Evolutionary conservation across 805 yeast species (phyloP).

Genomic region (Wickerhamiella sorbophila): DNA sequence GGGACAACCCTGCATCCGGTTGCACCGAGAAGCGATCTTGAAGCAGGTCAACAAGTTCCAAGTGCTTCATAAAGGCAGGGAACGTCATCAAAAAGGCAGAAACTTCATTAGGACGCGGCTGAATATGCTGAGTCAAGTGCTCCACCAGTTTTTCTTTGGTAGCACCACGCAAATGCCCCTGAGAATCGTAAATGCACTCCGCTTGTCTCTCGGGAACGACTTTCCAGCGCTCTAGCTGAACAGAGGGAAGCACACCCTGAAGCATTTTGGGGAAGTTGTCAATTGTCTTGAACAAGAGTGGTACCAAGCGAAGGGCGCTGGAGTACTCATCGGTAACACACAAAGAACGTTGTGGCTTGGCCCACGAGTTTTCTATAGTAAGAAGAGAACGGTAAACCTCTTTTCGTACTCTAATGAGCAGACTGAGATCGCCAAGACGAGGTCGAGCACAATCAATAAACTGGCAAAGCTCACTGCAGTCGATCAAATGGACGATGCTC

Average conservation of each 20-base stretch:
- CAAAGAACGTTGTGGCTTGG: conserved; percentile 1
- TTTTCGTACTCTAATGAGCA: not conserved
- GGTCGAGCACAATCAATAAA: not conserved
- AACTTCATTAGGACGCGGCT: conserved; percentile 45
- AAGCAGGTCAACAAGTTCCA: conserved; percentile 45
- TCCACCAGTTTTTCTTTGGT: conserved; percentile 63
- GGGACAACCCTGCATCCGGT: conserved; percentile 75
- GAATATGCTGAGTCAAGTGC: conserved; percentile 62
- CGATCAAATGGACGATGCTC: not conserved
- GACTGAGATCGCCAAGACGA: not conserved
- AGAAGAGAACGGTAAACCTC: not conserved
- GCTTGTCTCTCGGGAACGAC: not conserved
- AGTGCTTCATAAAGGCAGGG: conserved; percentile 54
- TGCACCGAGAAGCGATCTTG: conserved; percentile 51
- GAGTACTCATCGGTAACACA: conserved; percentile 1
- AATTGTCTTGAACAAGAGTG: not conserved
- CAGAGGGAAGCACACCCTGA: not conserved
- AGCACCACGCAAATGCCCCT: conserved; percentile 72
- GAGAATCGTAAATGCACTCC: conserved; percentile 41
- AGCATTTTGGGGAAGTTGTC: not conserved
- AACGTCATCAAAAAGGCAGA: conserved; percentile 62
- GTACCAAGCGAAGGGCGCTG: not conserved
- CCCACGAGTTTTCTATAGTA: not conserved
- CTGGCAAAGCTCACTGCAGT: conserved; percentile 2
- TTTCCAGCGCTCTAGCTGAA: not conserved